Conservation (phyloP, 495 filamentous ascomycete genomes). For the Aspergillus heteromorphus region DNA sequence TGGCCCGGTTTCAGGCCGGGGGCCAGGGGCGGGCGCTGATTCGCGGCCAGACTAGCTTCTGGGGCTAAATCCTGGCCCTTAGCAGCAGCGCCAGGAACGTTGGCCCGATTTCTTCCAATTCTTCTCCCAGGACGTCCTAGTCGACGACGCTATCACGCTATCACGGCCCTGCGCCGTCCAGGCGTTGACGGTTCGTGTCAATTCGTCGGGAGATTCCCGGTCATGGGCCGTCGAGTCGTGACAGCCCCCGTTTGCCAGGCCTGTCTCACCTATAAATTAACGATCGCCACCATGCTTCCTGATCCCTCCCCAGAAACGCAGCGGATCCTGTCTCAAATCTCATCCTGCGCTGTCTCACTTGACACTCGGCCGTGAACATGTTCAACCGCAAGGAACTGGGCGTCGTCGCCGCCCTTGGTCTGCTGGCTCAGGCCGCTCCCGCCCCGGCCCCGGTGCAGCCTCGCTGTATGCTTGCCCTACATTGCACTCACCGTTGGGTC, state of each 20-base stretch:
- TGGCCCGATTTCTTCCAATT: not conserved
- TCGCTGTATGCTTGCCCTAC: not conserved
- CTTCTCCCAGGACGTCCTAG: too few species aligned
- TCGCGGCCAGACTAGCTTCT: not conserved
- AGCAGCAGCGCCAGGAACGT: not conserved
- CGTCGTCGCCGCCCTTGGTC: not conserved
- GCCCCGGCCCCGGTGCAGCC: not conserved
- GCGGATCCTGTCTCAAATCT: not conserved
- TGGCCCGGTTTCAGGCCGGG: not conserved
- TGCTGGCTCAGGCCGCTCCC: constrained; percentile 2
- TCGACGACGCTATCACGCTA: too few species aligned
- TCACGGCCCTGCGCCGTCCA: not conserved
- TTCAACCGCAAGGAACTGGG: not conserved
- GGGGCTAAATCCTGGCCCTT: not conserved
- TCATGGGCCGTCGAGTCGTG: not conserved
- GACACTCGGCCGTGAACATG: not conserved
- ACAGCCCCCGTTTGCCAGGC: not conserved
- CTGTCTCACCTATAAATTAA: not conserved
- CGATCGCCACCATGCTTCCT: not conserved
- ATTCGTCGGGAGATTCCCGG: not conserved
- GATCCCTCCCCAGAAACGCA: not conserved
- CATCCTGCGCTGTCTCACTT: not conserved
- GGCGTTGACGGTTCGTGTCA: not conserved
- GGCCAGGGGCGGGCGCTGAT: not conserved
- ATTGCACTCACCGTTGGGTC: too few species aligned